Evolutionary conservation across 1,284 basidiomycete species (phyloP).

Genomic region (Malassezia japonica): DNA sequence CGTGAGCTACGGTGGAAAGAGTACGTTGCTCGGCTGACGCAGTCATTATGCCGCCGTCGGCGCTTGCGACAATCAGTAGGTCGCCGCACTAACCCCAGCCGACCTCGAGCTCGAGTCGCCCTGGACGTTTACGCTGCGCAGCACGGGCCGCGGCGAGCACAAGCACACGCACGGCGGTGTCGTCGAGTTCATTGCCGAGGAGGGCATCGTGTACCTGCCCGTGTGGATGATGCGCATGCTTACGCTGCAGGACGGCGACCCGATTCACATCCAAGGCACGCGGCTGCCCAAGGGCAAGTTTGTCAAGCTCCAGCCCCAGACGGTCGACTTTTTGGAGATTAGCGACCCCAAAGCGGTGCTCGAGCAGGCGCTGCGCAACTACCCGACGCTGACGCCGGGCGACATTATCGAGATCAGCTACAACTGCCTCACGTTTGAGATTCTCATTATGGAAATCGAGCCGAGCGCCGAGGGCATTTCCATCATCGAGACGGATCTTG

Average conservation of each 20-base stretch:
- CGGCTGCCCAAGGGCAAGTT: constrained; percentile 85
- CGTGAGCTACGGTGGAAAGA: constrained; percentile 91
- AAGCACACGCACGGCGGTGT: constrained; percentile 80
- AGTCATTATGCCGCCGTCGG: constrained; percentile 95
- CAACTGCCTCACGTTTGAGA: constrained; percentile 75
- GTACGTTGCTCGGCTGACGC: too few species aligned
- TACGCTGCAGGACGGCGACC: constrained; percentile 82
- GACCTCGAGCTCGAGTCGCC: constrained; percentile 80
- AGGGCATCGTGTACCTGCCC: constrained; percentile 87
- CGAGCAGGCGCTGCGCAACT: constrained; percentile 88
- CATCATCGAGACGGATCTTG: constrained; percentile 89
- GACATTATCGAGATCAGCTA: constrained; percentile 52
- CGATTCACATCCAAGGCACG: constrained; percentile 79
- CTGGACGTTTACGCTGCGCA: constrained; percentile 91
- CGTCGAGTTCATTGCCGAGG: constrained; percentile 95
- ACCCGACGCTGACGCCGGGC: constrained; percentile 56
- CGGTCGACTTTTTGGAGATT: constrained; percentile 81
- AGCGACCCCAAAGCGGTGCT: constrained; percentile 90
- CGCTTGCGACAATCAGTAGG: constrained; percentile 70
- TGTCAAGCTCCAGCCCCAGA: constrained; percentile 93
- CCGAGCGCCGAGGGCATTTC: constrained; percentile 70
- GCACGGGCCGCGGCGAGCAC: constrained; percentile 54
- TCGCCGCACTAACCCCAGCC: constrained; percentile 50
- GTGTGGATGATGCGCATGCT: constrained; percentile 99
- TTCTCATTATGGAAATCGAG: constrained; percentile 86